These are phyloP conservation scores for Ascochyta lentis DNA, from an alignment of 2,329 filamentous ascomycete species.

Conservation along the genomic window DNA sequence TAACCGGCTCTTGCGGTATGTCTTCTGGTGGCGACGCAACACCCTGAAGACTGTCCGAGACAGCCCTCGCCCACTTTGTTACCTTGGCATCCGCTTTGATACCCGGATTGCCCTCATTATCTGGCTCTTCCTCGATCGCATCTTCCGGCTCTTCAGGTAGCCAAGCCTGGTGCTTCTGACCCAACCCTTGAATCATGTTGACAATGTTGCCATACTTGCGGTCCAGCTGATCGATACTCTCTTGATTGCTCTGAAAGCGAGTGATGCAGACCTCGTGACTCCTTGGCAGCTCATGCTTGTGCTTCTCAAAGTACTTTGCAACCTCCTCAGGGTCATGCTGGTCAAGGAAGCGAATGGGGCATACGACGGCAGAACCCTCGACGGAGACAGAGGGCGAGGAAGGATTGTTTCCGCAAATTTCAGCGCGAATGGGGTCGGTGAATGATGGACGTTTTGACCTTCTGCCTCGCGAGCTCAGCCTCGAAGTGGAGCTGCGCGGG, in stretches of 20 bases:
- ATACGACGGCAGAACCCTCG: conserved; percentile 64
- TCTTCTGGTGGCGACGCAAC: conserved; percentile 49
- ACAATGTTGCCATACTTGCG: conserved; percentile 92
- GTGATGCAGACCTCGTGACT: conserved; percentile 93
- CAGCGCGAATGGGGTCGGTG: conserved; percentile 51
- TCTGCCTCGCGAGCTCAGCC: conserved; percentile 43
- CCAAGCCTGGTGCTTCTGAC: conserved; percentile 86
- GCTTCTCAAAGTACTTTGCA: conserved; percentile 89
- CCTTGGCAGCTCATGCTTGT: conserved; percentile 92
- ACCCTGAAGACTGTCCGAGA: conserved; percentile 64
- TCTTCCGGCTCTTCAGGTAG: conserved; percentile 65
- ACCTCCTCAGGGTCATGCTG: conserved; percentile 93
- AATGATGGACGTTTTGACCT: conserved; percentile 52
- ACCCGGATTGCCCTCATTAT: conserved; percentile 54
- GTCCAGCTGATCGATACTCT: conserved; percentile 85
- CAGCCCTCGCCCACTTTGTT: conserved; percentile 82
- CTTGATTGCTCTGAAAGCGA: conserved; percentile 85
- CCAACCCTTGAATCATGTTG: conserved; percentile 92
- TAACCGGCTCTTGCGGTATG: conserved; percentile 43
- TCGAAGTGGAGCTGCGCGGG: conserved; percentile 50
- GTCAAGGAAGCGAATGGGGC: conserved; percentile 90
- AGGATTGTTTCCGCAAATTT: conserved; percentile 50
- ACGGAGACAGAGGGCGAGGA: conserved; percentile 57
- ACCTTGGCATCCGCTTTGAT: conserved; percentile 71
- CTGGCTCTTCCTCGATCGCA: conserved; percentile 55